Evolutionary conservation across 768 basidiomycete species (phyloP), one percentile per base, ranked within the genome.

Genomic region (Postia placenta): DNA sequence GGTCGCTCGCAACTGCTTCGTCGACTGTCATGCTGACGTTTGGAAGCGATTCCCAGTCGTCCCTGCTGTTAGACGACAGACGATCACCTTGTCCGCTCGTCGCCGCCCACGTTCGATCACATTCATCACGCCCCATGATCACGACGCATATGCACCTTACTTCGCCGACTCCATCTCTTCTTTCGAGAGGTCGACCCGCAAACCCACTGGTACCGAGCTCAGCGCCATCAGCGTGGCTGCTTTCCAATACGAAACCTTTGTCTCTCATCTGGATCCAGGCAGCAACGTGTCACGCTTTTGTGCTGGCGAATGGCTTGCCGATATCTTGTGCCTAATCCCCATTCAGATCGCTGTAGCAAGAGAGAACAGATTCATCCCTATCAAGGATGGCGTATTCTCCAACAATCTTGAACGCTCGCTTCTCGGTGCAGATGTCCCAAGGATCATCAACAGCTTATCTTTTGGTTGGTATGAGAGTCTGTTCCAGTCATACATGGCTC

Each of bases 401-500:
- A 54, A 72, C 0, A 70, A 73, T 14, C 60, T 75, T 24, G 81
- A 83, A 54, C 69, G 68, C 45, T 67, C 73, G 0, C 61, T 84
- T 19, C 67, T 83, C 3, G 82, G 81, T 7, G 81, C 81, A 0
- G 76, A 80, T 39, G 74, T 83, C 22, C 71, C 69, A 24, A 69
- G 68, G n/a, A 78, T 83, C 24, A 76, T 80, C 14, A 75, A 83
- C 46, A 68, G 52, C 41, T 57, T 83, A 4, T 73, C 78, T 1
- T 73, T 83, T 46, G 80, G 80, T 1, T 83, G 81, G 82, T 82
- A 82, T 25, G 82, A 83, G 53, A 76, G 75, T 2, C 65, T 83
- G 15, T 79, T 83, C 51, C 75, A 75, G 53, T 81, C 80, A 0
- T 83, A 83, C 47, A 74, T 78, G 75, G 75, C 77, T 0, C 66